A percentile compares a stretch with the other conserved stretches of the same genome.
Evolutionary conservation across 2,329 filamentous ascomycete species (phyloP).

Genomic region (Coleophoma eucalyptorum): DNA sequence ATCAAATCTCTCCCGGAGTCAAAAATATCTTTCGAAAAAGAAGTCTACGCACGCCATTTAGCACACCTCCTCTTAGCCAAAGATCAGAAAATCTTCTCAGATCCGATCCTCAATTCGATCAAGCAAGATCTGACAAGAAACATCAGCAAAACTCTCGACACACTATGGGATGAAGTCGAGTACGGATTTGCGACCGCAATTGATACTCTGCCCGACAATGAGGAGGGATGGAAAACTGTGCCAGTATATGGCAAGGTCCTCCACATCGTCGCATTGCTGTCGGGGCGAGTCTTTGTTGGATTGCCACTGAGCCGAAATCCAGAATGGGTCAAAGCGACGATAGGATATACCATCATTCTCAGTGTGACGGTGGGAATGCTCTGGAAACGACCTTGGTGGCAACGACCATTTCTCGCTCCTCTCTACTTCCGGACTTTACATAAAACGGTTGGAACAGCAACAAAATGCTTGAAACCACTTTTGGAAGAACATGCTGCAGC

Average conservation of each 20-base stretch:
- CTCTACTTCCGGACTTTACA: not conserved
- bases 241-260: constrained; percentile 26
- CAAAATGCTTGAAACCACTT: not conserved
- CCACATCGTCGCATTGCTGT: constrained; percentile 30
- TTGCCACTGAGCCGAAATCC: constrained; percentile 1
- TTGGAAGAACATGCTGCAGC: not conserved
- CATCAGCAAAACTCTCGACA: constrained; percentile 4
- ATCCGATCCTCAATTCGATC: not conserved
- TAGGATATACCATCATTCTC: constrained; percentile 2
- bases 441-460: not conserved
- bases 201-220: not conserved
- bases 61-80: not conserved
- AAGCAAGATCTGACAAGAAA: constrained; percentile 9
- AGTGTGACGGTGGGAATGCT: not conserved
- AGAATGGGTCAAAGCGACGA: constrained; percentile 5
- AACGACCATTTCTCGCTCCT: not conserved
- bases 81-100: not conserved
- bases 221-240: constrained; percentile 23
- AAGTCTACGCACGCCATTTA: not conserved
- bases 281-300: constrained; percentile 18
- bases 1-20: not conserved
- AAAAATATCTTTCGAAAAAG: not conserved
- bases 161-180: constrained; percentile 6
- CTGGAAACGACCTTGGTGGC: not conserved
- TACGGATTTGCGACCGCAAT: not conserved